Evolutionary conservation across 352 stramenopile genomes (phyloP), one percentile per base, ranked within the genome.

Genomic region (Aphanomyces invadans): DNA sequence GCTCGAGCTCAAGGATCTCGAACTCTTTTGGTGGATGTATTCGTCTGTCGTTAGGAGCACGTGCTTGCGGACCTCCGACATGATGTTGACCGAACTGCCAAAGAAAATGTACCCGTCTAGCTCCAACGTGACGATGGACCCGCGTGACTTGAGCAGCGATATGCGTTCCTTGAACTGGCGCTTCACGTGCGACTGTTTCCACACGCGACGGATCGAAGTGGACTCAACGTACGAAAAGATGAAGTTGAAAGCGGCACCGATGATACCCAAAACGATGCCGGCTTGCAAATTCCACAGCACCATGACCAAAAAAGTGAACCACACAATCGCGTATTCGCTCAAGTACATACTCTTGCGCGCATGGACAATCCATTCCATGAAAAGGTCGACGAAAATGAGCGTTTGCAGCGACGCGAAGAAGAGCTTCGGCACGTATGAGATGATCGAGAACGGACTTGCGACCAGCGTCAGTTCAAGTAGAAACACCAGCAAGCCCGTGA

Each of bases 351-450:
- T 93, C 71, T 92, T 87, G 49, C 84, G 81, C 29, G 86, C 84
- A 62, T 92, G 86, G 73, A 80, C 89, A 65, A 92, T 88, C 97
- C 96, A 99, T 76, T 99, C 96, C 56, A 90, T 81, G 87, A 99
- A 96, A 12, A 99, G 76, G 71, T 99, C 96, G 4, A 95, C 74
- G 44, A 92, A 96, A 71, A 99, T 98, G 60, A 99, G 89, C 32
- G 97, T 95, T 61, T 99, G 86, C 15, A 99, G 74, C 15, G 90
- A 95, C 12, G 95, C 97, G 67, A 99, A 99, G 73, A 99, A 99
- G 59, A 97, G 87, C 70, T 98, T 98, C 1, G 97, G 97, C 15
- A 99, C 79, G 71, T 92, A 98, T 9, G 89, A 85, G 44, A 99
- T 92, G 54, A 99, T 86, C 26, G 95, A 95, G 63, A 99, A 86